These are phyloP conservation scores for Chrysosporium keratinophilum DNA, from an alignment of 2,329 filamentous ascomycete genomes.

Conservation along the genomic window DNA sequence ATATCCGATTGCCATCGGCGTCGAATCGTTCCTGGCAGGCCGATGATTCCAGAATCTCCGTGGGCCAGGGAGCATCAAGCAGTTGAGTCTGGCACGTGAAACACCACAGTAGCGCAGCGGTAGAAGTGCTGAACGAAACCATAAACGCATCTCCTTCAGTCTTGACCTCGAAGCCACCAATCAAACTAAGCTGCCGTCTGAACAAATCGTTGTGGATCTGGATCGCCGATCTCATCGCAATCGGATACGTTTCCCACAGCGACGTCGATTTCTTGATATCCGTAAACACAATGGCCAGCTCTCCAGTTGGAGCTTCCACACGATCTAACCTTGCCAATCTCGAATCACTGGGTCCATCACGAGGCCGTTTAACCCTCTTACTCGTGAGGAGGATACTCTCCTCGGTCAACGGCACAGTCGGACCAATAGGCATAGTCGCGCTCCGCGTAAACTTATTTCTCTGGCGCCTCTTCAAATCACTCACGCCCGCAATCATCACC, in stretches of 20 bases:
- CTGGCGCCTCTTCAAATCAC: constrained; percentile 78
- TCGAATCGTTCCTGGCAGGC: constrained; percentile 75
- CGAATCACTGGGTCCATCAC: constrained; percentile 62
- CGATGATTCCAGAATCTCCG: constrained; percentile 78
- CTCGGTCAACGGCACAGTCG: constrained; percentile 55
- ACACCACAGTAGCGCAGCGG: constrained; percentile 87
- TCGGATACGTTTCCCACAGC: constrained; percentile 89
- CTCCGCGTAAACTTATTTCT: constrained; percentile 59
- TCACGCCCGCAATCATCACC: constrained; percentile 96
- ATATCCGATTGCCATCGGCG: constrained; percentile 78
- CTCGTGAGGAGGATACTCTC: constrained; percentile 51
- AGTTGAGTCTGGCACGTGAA: constrained; percentile 87
- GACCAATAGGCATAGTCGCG: constrained; percentile 75
- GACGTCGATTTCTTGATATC: constrained; percentile 98
- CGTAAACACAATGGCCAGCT: constrained; percentile 90
- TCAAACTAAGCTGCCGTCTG: constrained; percentile 81
- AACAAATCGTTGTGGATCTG: constrained; percentile 96
- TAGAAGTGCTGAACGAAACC: constrained; percentile 95
- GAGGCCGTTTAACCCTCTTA: constrained; percentile 52
- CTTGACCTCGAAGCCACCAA: constrained; percentile 97
- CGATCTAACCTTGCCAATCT: constrained; percentile 80
- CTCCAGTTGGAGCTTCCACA: constrained; percentile 80
- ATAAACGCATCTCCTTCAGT: constrained; percentile 99
- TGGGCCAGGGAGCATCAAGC: constrained; percentile 83
- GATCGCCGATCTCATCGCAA: constrained; percentile 92